Evolutionary conservation across 345 rosid species (phyloP), one percentile per base, ranked within the genome.

Genomic region (Abelmoschus esculentus): DNA sequence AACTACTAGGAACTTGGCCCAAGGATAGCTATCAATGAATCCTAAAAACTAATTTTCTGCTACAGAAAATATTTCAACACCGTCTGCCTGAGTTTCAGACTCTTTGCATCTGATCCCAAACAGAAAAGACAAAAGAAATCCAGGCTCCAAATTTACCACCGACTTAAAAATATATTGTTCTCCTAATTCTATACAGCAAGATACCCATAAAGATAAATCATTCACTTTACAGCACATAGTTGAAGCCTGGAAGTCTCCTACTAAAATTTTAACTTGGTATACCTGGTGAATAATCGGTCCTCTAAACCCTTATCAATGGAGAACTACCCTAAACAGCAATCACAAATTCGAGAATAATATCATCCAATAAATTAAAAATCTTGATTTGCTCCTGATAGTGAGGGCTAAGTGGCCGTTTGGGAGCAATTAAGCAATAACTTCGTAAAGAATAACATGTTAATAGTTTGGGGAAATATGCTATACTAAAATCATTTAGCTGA

Each of bases 311-410:
- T 63, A 22, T 42, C 66, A 36, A 42, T 42, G 26, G 9, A 61
- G 32, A 63, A 18, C 1, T 3, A 40, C 19, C 52, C 3, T 15
- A 40, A 63, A 40, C 52, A 52, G 40, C 22, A 10, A 9, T 19
- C 67, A 38, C 67, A 63, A 63, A 5, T 63, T 14, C 6, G 17
- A 42, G 17, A 63, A 38, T 49, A 40, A 63, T 19, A 40, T 40
- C 53, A n/a, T 63, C 67, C 67, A 13, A 42, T 19, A 63, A 38
- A 62, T 18, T 50, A 62, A 62, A 9, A 63, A 63, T 22, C 32
- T 22, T 3, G 11, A 42, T 42, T 61, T 63, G 67, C 34, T 63
- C 53, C 7, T 19, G 17, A 40, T 18, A 2, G 17, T 19, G 32
- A 42, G 52, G 19, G 34, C 34, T 12, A 42, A 63, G 32, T 5